A percentile compares a stretch with the other conserved stretches of the same genome.
Evolutionary conservation across 177 flowering plant species (phyloP).

Genomic region (Vitis hybrid): DNA sequence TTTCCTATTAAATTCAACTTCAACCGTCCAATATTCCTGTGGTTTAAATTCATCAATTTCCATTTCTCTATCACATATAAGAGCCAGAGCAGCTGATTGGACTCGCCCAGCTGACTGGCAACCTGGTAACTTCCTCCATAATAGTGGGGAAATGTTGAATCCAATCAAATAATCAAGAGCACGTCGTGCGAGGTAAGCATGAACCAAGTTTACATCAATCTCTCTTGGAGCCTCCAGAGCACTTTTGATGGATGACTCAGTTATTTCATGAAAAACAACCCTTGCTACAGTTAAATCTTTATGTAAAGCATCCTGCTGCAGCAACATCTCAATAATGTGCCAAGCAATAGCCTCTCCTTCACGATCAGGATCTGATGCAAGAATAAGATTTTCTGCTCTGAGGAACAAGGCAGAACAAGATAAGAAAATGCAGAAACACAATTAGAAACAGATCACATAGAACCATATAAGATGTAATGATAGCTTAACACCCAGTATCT

Average conservation of each 20-base stretch:
- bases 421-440: conserved; percentile 6
- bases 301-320: conserved; percentile 73
- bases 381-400: conserved; percentile 91
- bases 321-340: conserved; percentile 89
- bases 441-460: not conserved
- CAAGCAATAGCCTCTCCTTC: conserved; percentile 99
- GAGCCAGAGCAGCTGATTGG: conserved; percentile 91
- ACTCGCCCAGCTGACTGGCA: conserved; percentile 98
- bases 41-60: conserved; percentile 81
- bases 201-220: conserved; percentile 72
- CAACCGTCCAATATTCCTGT: conserved; percentile 83
- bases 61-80: conserved; percentile 86
- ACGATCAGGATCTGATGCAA: conserved; percentile 99
- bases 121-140: conserved; percentile 96
- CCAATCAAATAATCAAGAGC: conserved; percentile 98
- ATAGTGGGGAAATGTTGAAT: conserved; percentile 84
- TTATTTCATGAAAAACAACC: conserved; percentile 92
- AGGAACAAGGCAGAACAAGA: conserved; percentile 19
- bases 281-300: conserved; percentile 60
- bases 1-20: conserved; percentile 37
- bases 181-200: conserved; percentile 95
- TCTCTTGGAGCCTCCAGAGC: conserved; percentile 76
- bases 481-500: too few species aligned
- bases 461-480: not conserved
- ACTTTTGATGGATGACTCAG: conserved; percentile 77